These are phyloP conservation scores for Auricularia auricula-judae DNA, from an alignment of 768 basidiomycete genomes.

Conservation along the genomic window DNA sequence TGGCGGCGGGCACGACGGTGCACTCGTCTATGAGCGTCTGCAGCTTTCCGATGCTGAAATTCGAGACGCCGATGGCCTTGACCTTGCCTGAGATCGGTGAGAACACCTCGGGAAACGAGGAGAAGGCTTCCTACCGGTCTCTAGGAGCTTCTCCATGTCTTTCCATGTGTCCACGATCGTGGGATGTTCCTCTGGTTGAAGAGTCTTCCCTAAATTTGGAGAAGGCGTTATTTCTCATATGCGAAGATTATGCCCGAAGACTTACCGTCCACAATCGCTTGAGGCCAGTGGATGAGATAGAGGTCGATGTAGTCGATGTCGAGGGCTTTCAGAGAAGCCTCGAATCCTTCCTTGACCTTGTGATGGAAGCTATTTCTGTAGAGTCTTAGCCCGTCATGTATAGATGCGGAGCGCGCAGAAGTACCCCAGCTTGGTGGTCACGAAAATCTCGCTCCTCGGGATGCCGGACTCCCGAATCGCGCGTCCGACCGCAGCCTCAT, in stretches of 20 bases:
- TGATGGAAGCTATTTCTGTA: too few species aligned
- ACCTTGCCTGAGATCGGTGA: constrained; percentile 56
- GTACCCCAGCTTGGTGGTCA: too few species aligned
- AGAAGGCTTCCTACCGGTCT: background rate
- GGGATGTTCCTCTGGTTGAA: constrained; percentile 16
- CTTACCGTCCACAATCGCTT: constrained; percentile 42
- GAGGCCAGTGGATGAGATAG: constrained; percentile 65
- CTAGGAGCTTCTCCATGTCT: constrained; percentile 49
- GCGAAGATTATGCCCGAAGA: constrained; percentile 5
- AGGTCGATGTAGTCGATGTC: constrained; percentile 39
- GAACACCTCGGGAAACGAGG: background rate
- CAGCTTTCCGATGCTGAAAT: constrained; percentile 57
- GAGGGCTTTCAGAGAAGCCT: constrained; percentile 29
- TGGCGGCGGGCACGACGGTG: constrained; percentile 55
- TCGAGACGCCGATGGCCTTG: constrained; percentile 73
- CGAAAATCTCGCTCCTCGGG: constrained; percentile 9
- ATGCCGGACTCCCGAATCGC: constrained; percentile 10
- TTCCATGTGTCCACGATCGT: constrained; percentile 62
- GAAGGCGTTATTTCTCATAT: background rate
- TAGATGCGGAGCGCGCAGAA: too few species aligned
- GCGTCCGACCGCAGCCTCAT: constrained; percentile 17
- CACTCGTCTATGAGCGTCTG: constrained; percentile 47
- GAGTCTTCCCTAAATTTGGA: constrained; percentile 1
- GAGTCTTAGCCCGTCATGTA: too few species aligned
- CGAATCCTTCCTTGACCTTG: constrained; percentile 27